phyloP scores from a whole-genome alignment of 163 green algal genomes.

The Chloroidium sp. region DNA sequence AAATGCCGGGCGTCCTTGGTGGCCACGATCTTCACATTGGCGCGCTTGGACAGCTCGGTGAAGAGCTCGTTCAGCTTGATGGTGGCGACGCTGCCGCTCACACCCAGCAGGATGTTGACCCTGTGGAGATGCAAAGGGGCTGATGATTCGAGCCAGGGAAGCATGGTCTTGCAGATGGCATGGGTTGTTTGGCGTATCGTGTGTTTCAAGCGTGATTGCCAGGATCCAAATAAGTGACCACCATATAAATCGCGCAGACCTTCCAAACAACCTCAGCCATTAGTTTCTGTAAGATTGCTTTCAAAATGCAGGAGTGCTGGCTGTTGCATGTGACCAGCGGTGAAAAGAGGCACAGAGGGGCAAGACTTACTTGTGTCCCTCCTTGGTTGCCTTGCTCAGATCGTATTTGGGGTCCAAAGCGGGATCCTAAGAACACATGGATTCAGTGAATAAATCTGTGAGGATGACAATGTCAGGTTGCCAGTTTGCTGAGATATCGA shows the following conservation, averaged over 20 bases:
- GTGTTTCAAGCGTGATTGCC: conserved; percentile 8
- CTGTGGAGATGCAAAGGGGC: neutral
- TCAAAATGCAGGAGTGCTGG: neutral
- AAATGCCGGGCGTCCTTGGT: conserved; percentile 65
- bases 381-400: too few species aligned
- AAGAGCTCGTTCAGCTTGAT: conserved; percentile 70
- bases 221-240: too few species aligned
- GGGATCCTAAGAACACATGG: too few species aligned
- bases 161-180: neutral
- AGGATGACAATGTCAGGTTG: too few species aligned
- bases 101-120: conserved; percentile 41
- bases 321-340: too few species aligned
- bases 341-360: too few species aligned
- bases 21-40: conserved; percentile 43
- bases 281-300: neutral
- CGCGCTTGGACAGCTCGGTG: conserved; percentile 13
- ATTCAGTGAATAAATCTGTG: too few species aligned
- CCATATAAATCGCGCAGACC: neutral
- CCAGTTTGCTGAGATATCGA: too few species aligned
- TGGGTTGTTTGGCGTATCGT: neutral
- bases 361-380: too few species aligned
- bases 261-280: neutral
- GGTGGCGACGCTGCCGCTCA: conserved; percentile 75
- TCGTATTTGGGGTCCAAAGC: too few species aligned
- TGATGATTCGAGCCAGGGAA: conserved; percentile 9